phyloP scores from a whole-genome alignment of 345 rosid species.

The Lenwebbia sp. region DNA sequence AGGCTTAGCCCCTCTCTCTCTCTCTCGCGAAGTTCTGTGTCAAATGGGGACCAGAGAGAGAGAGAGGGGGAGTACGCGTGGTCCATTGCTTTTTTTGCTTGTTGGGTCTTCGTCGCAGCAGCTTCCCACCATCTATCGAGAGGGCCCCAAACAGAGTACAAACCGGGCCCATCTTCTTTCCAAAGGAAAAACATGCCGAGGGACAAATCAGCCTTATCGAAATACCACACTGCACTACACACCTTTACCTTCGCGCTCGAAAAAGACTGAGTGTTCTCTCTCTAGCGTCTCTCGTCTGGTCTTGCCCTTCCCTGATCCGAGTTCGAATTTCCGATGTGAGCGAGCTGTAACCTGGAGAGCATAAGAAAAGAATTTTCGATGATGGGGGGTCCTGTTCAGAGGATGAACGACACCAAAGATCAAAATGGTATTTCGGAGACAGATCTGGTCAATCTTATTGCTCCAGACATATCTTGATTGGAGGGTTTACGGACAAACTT shows the following conservation, averaged over 20 bases:
- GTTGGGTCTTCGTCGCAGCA: background rate
- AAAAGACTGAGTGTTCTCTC: background rate
- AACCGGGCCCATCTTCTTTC: background rate
- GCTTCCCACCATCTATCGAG: background rate
- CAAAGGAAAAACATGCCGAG: background rate
- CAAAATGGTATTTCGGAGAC: background rate
- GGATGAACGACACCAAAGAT: background rate
- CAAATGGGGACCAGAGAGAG: background rate
- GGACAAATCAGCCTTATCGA: background rate
- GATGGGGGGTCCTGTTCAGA: background rate
- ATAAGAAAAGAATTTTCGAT: background rate
- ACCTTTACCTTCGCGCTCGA: background rate
- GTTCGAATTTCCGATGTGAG: background rate
- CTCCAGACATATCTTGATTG: background rate
- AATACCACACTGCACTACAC: background rate
- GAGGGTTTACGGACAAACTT: background rate
- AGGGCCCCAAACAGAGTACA: background rate
- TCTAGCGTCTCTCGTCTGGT: background rate
- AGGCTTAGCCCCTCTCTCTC: background rate
- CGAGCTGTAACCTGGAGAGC: background rate
- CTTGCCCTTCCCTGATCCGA: background rate
- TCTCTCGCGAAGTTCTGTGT: background rate
- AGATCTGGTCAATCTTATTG: background rate
- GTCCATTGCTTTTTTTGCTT: background rate
- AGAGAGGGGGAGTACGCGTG: background rate